phyloP scores from a whole-genome alignment of 345 rosid genomes.

The Cardamine resedifolia region DNA sequence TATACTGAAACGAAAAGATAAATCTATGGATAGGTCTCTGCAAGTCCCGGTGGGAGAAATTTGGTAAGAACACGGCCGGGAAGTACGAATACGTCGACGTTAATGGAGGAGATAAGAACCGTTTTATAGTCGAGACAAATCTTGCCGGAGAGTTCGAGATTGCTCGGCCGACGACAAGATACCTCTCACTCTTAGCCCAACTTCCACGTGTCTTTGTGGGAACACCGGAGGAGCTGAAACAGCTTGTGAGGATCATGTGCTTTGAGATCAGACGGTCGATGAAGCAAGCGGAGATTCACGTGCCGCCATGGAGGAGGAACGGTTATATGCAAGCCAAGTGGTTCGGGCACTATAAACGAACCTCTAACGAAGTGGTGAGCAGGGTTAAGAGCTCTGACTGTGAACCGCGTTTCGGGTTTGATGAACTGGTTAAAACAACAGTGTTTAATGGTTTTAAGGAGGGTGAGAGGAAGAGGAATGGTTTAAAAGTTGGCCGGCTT shows the following conservation, averaged over 20 bases:
- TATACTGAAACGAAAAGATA: neutral
- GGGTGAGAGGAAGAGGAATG: constrained; percentile 1
- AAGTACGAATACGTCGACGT: constrained; percentile 68
- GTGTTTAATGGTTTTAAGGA: neutral
- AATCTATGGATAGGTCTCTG: constrained; percentile 57
- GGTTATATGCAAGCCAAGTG: constrained; percentile 83
- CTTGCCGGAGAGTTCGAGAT: constrained; percentile 60
- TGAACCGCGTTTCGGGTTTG: constrained; percentile 26
- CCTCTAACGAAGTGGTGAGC: constrained; percentile 42
- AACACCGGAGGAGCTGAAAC: constrained; percentile 54
- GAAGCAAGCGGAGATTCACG: constrained; percentile 44
- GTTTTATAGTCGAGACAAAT: constrained; percentile 60
- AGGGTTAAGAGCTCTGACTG: constrained; percentile 28
- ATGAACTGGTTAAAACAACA: neutral
- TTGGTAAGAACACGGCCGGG: constrained; percentile 57
- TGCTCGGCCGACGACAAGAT: constrained; percentile 60
- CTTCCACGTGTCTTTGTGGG: constrained; percentile 58
- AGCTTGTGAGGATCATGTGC: constrained; percentile 66
- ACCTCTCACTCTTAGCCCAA: constrained; percentile 42
- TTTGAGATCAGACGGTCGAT: constrained; percentile 54
- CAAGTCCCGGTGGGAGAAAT: constrained; percentile 80
- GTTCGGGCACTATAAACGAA: constrained; percentile 68
- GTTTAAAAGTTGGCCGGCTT: constrained; percentile 32
- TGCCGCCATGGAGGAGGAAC: constrained; percentile 88
- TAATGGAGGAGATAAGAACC: constrained; percentile 37